Evolutionary conservation across 495 filamentous ascomycete genomes (phyloP), one percentile per base, ranked within the genome.

Genomic region (Aspergillus nanangensis): DNA sequence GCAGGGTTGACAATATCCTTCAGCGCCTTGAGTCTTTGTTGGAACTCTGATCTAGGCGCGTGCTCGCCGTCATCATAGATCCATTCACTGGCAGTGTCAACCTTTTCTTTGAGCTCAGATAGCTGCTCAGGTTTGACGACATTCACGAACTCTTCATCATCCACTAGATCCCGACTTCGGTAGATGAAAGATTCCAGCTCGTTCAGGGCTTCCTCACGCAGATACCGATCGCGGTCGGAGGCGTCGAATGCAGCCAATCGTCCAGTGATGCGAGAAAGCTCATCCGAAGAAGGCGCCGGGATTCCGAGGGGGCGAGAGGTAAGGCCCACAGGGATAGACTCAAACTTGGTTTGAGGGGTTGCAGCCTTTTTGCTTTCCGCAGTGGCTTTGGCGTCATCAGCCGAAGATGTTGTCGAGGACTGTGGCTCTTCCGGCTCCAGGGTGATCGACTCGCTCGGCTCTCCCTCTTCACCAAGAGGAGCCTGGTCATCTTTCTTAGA

Each of bases 131-230:
- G 61, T 36, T 83, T 91, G 36, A 90, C 81, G 10, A 75, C 80
- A 9, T 70, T 74, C 32, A 83, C 67, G 63, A 96, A 96, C 13
- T 76, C 77, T 44, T 85, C 80, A 50, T 86, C 82, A 13, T 85
- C 82, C 8, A 94, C 65, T 15, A 90, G 71, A 65, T 96, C 94
- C 4, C 90, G 83, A 32, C 84, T 80, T 48, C 80, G 83, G 75
- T 99, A 99, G 34, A 90, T 95, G 63, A 87, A 95, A n/a, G 77
- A 81, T 63, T 99, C 93, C 20, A 99, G 80, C 54, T 86, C 83
- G 69, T 99, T 99, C 21, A 96, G 70, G 8, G 87, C 78, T 64
- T 96, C 93, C 61, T 96, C 91, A 24, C 92, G 84, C 35, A 81
- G 70, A 33, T 81, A 65, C 22, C 90, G 87, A 4, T 84, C 77